Percentiles rank a stretch among this genome's conserved stretches.
Conservation (phyloP, 139 green algal genomes). For the Edaphochlamys debaryana region DNA sequence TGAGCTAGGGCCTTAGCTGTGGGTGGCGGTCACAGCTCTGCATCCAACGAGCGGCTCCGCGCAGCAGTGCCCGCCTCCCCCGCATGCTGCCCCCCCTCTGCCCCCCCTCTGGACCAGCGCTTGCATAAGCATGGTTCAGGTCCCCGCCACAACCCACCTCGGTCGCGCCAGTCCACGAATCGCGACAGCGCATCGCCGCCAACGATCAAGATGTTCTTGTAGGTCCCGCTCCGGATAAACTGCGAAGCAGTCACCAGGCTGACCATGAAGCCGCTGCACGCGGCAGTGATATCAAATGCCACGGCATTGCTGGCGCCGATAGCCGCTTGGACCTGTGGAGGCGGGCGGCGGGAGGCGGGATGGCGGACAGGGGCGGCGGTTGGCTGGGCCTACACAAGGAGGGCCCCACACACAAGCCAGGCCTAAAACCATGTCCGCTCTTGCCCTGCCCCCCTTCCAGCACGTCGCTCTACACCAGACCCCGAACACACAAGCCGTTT, state of each 20-base stretch:
- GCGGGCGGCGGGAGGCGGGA: neutral
- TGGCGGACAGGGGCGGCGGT: neutral
- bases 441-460: too few species aligned
- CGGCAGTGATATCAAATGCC: slow-evolving; percentile 97
- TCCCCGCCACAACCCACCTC: slow-evolving; percentile 50
- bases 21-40: too few species aligned
- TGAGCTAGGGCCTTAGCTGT: too few species aligned
- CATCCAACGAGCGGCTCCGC: too few species aligned
- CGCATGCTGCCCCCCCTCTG: too few species aligned
- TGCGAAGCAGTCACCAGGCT: slow-evolving; percentile 87
- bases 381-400: neutral
- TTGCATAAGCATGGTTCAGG: too few species aligned
- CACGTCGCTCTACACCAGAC: too few species aligned
- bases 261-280: slow-evolving; percentile 98
- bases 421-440: too few species aligned
- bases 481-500: too few species aligned
- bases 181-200: slow-evolving; percentile 94
- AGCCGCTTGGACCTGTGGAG: slow-evolving; percentile 74
- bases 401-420: too few species aligned
- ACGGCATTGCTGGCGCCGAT: slow-evolving; percentile 89
- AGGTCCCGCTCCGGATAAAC: slow-evolving; percentile 83
- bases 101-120: too few species aligned
- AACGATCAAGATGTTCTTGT: slow-evolving; percentile 88
- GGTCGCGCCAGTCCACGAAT: slow-evolving; percentile 95
- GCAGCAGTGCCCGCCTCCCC: too few species aligned